Evolutionary conservation across 1,284 basidiomycete species (phyloP), one percentile per base, ranked within the genome.

Genomic region (Malassezia yamatoensis): DNA sequence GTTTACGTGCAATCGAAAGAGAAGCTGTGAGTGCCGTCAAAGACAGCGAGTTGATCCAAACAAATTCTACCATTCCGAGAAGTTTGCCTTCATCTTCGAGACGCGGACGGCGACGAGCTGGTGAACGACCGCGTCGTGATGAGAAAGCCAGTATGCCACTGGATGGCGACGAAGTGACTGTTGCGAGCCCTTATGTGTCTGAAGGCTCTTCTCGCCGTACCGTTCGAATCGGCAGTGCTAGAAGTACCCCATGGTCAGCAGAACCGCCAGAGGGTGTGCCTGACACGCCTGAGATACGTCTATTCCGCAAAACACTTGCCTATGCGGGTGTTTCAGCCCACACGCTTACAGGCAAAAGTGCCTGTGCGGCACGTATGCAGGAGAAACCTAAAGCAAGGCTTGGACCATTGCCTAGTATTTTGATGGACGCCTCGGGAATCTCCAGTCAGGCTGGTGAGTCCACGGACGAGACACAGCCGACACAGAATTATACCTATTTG

Each of bases 1-100:
- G 66, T 34, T 55, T 49, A 36, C 58, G 63, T 7, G 68, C 68
- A 1, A 69, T 71, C 41, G 61, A 58, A 21, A 54, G 66, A 34
- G 70, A 72, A 48, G 65, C 60, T 13, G 58, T 62, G 62, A 62
- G 59, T 16, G 64, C 63, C 34, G 65, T 53, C 0, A 48, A 63
- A 32, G 66, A 68, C 51, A 64, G 66, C 40, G 59, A 62, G 1
- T 59, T 36, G 12, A 44, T 42, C 11, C 36, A 29, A 10, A 42
- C 42, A 10, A 29, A 29, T 29, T 29, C 24, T 29, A 42, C 45
- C 7, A 18, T 38, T 5, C 35, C 16, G 3, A 35, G 10, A 5
- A n/a, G 18, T 5, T 15, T 36, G 16, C 34, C 39, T 15, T 10
- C 32, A 4, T 5, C 41, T 2, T 37, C 39, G n/a, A 42, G 54